Percentiles rank a stretch among this genome's conserved stretches.
phyloP scores from a whole-genome alignment of 1,284 basidiomycete genomes.

The Rhodotorula glutinis region DNA sequence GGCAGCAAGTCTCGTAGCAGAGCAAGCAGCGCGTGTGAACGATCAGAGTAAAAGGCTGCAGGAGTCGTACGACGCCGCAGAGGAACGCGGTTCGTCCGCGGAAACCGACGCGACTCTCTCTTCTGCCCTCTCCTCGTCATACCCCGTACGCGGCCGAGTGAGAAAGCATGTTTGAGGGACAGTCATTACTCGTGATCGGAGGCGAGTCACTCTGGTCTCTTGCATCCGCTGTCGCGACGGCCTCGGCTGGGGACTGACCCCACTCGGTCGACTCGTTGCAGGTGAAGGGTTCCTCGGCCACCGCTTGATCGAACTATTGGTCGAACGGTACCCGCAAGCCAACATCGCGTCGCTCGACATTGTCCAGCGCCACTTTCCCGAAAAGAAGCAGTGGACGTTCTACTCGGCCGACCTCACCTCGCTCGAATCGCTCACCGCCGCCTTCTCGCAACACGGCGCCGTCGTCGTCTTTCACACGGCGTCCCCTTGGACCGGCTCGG shows the following conservation, averaged over 20 bases:
- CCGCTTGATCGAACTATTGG: conserved; percentile 78
- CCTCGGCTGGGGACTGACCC: background rate
- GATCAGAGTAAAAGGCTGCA: too few species aligned
- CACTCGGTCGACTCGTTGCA: background rate
- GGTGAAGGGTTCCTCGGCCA: conserved; percentile 75
- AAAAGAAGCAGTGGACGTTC: conserved; percentile 56
- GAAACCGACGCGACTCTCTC: too few species aligned
- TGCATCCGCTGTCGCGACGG: background rate
- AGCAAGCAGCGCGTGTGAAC: too few species aligned
- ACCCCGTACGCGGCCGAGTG: too few species aligned
- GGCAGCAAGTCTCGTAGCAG: too few species aligned
- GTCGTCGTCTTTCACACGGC: conserved; percentile 94
- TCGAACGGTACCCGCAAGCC: conserved; percentile 68
- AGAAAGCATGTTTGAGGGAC: conserved; percentile 8
- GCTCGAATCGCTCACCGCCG: conserved; percentile 65
- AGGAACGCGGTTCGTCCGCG: too few species aligned
- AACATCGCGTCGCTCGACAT: conserved; percentile 72
- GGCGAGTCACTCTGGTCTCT: conserved; percentile 22
- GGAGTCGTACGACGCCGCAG: too few species aligned
- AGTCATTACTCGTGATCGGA: conserved; percentile 41
- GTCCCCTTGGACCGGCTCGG: conserved; percentile 69
- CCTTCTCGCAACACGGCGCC: conserved; percentile 69
- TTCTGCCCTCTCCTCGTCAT: too few species aligned
- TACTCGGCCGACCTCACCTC: conserved; percentile 81
- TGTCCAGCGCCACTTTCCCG: conserved; percentile 72